phyloP scores from a whole-genome alignment of 2,329 filamentous ascomycete species.

The Gliomastix tumulicola region DNA sequence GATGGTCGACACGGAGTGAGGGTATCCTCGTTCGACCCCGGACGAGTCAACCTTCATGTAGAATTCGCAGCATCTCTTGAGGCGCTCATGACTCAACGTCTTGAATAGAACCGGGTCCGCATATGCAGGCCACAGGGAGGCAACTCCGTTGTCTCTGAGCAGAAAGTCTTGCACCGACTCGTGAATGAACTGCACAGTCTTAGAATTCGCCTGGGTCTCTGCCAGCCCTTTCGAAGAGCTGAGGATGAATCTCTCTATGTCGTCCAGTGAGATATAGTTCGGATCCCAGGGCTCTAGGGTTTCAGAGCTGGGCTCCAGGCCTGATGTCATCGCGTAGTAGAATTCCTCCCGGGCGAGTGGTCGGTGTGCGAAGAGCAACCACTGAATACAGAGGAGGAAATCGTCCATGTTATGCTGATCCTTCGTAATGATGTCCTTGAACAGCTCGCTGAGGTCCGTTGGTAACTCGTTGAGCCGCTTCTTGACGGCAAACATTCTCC shows the following conservation, averaged over 20 bases:
- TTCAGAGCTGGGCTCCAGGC: background rate
- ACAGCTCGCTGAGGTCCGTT: constrained; percentile 33
- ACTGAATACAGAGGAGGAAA: constrained; percentile 37
- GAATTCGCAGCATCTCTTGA: constrained; percentile 33
- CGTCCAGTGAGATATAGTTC: constrained; percentile 7
- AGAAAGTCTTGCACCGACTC: constrained; percentile 42
- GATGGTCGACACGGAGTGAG: too few species aligned
- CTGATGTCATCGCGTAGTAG: constrained; percentile 17
- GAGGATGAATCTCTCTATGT: constrained; percentile 23
- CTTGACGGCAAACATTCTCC: constrained; percentile 11
- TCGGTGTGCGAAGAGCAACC: constrained; percentile 40
- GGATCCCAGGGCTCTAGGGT: background rate
- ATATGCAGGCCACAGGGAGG: constrained; percentile 19
- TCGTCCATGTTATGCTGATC: constrained; percentile 32
- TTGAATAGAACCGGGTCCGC: too few species aligned
- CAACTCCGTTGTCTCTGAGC: constrained; percentile 22
- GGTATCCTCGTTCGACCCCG: too few species aligned
- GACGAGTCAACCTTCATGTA: constrained; percentile 27
- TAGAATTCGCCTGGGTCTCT: constrained; percentile 23
- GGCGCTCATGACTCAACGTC: constrained; percentile 34
- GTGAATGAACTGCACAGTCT: constrained; percentile 44
- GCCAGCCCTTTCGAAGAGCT: constrained; percentile 42
- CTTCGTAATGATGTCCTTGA: constrained; percentile 41
- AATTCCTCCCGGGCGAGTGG: constrained; percentile 35
- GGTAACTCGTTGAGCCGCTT: constrained; percentile 25